Conservation (phyloP, 176 grass and related monocot genomes). For the Typha latifolia region DNA sequence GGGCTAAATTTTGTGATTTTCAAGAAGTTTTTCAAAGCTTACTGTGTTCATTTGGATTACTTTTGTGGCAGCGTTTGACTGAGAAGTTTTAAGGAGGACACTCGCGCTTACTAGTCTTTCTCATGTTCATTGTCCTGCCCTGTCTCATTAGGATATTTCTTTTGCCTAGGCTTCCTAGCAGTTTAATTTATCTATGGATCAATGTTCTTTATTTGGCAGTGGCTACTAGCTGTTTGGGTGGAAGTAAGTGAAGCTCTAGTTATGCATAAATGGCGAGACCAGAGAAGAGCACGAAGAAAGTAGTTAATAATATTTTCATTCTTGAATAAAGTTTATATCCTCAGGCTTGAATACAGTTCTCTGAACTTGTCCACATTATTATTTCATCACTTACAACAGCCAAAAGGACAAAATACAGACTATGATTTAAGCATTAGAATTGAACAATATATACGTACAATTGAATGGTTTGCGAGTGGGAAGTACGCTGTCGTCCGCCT, state of each 20-base stretch:
- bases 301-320: too few species aligned
- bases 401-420: not conserved
- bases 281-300: too few species aligned
- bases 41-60: not conserved
- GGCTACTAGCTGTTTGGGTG: too few species aligned
- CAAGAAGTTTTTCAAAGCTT: too few species aligned
- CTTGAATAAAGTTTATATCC: too few species aligned
- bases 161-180: too few species aligned
- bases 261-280: too few species aligned
- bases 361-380: not conserved
- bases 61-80: conserved; percentile 61
- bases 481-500: not conserved
- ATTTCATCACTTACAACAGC: not conserved
- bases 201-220: too few species aligned
- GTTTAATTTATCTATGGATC: too few species aligned
- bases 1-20: not conserved
- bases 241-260: too few species aligned
- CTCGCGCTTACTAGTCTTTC: conserved; percentile 20
- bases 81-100: conserved; percentile 41
- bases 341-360: too few species aligned
- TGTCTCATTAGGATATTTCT: conserved; percentile 1
- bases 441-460: not conserved
- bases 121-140: conserved; percentile 20
- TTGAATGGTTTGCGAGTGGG: not conserved
- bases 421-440: not conserved